Base-by-base conservation (phyloP, 192 early-diverging fungal genomes). In the Helicostylum pulchrum region DNA sequence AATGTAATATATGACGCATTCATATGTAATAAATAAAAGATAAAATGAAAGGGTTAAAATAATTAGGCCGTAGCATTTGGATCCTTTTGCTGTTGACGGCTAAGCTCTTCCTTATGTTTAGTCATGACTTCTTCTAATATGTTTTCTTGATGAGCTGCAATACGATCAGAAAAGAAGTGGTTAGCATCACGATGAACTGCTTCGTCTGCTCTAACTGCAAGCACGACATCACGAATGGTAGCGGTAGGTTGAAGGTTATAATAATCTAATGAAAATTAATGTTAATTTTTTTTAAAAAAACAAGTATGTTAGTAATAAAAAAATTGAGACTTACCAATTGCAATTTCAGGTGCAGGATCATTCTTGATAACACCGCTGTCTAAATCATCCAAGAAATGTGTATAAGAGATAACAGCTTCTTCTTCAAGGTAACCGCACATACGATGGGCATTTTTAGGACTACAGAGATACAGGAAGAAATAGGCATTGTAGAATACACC, bases 361-460 rank as follows among this genome's bases (percentile, higher is more conserved):
- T 92, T 93, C 21, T 82, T 75, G 31, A 90, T 80, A 2, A 81
- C 65, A 1, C 92, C 92, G 45, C 70, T 74, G 32, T 95, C 93
- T 47, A 98, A 21, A 43, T 65, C 76, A 36, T 85, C 81, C 44
- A 98, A 69, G 74, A 92, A 89, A 67, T 89, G 85, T 7, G 91
- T 93, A 76, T 98, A 98, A 3, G 92, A 92, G 21, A 92, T 81
- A 10, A 95, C 89, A 0, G 96, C 96, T 67, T 90, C 87, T 78
- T 98, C 96, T 75, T 98, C 95, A 31, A 98, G 80, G 61, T 97
- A 98, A 0, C 95, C 95, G 11, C 70, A 68, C 21, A 97, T 87
- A 48, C 93, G 85, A 77, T 98, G 95, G 14, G 90, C 90, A 3
- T 85, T 90, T 26, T 77, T 79, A 17, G 93, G 93, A 10, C 83